A percentile compares a stretch with the other conserved stretches of the same genome.
These are phyloP conservation scores for Pythium grandisporangium DNA, from an alignment of 352 stramenopile species.

Conservation along the genomic window DNA sequence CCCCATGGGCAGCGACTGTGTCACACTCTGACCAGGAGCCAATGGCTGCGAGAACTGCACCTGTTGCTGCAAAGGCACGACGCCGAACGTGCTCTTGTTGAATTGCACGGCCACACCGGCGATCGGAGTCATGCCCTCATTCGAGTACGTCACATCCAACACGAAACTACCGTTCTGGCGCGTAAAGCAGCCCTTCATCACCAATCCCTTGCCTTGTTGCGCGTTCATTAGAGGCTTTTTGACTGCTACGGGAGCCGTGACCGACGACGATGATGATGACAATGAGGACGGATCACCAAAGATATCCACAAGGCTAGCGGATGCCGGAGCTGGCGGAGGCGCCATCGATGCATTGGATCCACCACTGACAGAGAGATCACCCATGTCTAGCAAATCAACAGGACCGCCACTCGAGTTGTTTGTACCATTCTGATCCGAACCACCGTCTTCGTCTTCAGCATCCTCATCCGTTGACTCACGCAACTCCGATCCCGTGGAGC, in stretches of 20 bases:
- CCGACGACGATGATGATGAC: constrained; percentile 18
- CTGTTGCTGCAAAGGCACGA: constrained; percentile 90
- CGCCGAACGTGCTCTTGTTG: constrained; percentile 97
- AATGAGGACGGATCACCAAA: constrained; percentile 48
- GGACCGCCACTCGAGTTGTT: constrained; percentile 15
- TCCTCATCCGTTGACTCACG: constrained; percentile 62
- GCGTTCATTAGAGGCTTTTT: constrained; percentile 73
- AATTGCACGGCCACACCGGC: constrained; percentile 91
- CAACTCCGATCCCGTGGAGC: constrained; percentile 71
- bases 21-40: constrained; percentile 61
- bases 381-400: constrained; percentile 81
- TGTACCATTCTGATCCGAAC: constrained; percentile 44
- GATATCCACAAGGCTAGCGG: constrained; percentile 67
- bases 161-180: constrained; percentile 53
- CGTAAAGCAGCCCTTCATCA: constrained; percentile 78
- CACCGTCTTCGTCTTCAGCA: constrained; percentile 33
- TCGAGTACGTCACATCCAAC: constrained; percentile 78
- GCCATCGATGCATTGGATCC: constrained; percentile 25
- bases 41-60: constrained; percentile 70
- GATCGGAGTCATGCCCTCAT: constrained; percentile 86
- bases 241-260: constrained; percentile 19
- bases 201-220: constrained; percentile 84
- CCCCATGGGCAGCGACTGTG: constrained; percentile 67
- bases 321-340: constrained; percentile 12
- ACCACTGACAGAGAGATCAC: constrained; percentile 66